phyloP scores from a whole-genome alignment of 345 rosid species.

The Lepidium didymum region DNA sequence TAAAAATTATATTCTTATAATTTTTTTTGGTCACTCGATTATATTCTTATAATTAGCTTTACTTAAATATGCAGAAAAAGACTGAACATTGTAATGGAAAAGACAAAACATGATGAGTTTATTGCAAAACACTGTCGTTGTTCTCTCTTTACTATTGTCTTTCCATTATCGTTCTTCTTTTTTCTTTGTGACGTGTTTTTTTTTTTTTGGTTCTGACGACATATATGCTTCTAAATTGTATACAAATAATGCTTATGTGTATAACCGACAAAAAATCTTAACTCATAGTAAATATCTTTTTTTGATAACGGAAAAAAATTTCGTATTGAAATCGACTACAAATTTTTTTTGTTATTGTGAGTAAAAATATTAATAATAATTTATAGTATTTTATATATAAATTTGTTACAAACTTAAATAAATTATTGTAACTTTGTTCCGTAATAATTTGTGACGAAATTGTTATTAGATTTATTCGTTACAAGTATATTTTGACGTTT shows the following conservation, averaged over 20 bases:
- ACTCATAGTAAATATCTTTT: no score
- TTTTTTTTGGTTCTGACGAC: neutral
- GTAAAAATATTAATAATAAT: no score
- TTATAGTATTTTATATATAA: no score
- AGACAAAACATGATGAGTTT: conserved; percentile 2
- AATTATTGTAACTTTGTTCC: no score
- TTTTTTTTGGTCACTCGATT: no score
- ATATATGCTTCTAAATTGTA: neutral
- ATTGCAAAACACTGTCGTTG: conserved; percentile 20
- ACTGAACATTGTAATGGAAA: conserved; percentile 10
- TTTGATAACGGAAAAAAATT: no score
- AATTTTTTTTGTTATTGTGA: no score
- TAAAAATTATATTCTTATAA: neutral
- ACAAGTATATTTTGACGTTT: no score
- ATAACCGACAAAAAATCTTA: neutral
- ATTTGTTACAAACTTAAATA: no score
- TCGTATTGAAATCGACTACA: no score
- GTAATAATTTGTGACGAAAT: no score
- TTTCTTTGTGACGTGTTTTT: neutral
- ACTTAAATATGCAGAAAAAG: conserved; percentile 12
- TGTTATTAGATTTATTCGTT: no score
- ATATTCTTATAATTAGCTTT: neutral
- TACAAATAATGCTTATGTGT: neutral
- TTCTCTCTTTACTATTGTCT: conserved; percentile 15
- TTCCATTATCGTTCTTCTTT: neutral